Evolutionary conservation across 1,284 basidiomycete genomes (phyloP), one percentile per base, ranked within the genome.

Genomic region (Trametes versicolor): DNA sequence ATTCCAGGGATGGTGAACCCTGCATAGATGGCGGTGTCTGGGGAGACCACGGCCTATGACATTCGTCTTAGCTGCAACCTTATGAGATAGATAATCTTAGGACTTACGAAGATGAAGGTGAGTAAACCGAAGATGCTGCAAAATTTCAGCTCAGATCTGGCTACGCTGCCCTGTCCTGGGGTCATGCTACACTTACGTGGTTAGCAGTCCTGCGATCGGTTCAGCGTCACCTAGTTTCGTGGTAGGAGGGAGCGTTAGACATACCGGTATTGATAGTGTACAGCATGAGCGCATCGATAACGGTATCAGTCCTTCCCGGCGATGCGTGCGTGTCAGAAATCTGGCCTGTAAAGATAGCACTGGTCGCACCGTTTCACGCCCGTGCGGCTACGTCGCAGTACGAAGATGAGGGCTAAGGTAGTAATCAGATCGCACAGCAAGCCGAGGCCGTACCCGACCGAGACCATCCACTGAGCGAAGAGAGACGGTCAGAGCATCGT

Each of bases 221-320:
- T n/a, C 27, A 17, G 12, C 15, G 13, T 17, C 12, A 15, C 5
- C 48, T 17, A 29, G 17, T 5, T 9, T 3, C 17, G 25, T 2
- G 15, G 6, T 1, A 6, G 23, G 1, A 12, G 25, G 23, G 8
- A 48, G 6, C 4, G 3, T n/a, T 2, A 10, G 25, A 39, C 34
- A 13, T 15, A 66, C 64, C 64, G 17, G 60, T 66, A 27, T 49
- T 62, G 25, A 66, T 37, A 8, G 64, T 52, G 29, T 66, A 66
- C 34, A 50, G 34, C 3, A 62, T 50, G 10, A 66, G 57, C 1
- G 45, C 25, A 23, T 59, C 47, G 17, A 66, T 2, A 2, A 66
- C 47, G 2, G 51, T 27, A 29, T 66, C 64, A 29, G 51, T 59
- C 21, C 60, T 66, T 8, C 12, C 4, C 19, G 50, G 4, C 0